Evolutionary conservation across 2,329 filamentous ascomycete species (phyloP).

Genomic region (Fusarium ambrosium): DNA sequence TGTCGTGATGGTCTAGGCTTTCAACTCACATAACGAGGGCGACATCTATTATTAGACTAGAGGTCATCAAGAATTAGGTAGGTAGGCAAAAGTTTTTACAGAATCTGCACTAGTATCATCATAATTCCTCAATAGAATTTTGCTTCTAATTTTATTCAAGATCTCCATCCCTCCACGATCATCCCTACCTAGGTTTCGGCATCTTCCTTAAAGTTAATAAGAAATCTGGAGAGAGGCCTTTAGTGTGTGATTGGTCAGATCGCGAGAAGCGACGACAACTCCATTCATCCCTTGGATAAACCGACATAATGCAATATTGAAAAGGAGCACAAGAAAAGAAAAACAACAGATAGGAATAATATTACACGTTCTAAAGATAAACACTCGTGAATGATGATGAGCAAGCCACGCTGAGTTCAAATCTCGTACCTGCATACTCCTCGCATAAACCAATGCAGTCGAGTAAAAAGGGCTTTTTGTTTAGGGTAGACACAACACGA

Average conservation of each 20-base stretch:
- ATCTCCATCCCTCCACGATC: no score
- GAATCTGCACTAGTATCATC: not conserved
- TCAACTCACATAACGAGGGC: not conserved
- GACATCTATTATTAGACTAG: not conserved
- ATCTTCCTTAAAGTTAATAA: not conserved
- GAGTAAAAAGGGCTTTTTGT: not conserved
- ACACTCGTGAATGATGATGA: not conserved
- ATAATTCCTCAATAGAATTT: not conserved
- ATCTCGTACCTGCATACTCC: constrained; percentile 3
- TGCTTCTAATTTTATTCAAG: not conserved
- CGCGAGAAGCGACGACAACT: not conserved
- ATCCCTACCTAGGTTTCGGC: not conserved
- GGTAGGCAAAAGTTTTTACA: not conserved
- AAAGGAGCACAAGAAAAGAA: not conserved
- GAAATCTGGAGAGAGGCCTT: not conserved
- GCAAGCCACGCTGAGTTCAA: not conserved
- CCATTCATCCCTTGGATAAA: not conserved
- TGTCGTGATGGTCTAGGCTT: not conserved
- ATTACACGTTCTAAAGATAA: not conserved
- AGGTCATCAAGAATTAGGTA: not conserved
- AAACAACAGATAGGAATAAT: not conserved
- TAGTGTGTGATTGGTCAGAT: not conserved
- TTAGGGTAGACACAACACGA: constrained; percentile 7
- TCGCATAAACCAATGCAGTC: not conserved
- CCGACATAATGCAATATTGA: not conserved